Base-by-base conservation (phyloP, 441 rosid genomes). In the Gossypium davidsonii region DNA sequence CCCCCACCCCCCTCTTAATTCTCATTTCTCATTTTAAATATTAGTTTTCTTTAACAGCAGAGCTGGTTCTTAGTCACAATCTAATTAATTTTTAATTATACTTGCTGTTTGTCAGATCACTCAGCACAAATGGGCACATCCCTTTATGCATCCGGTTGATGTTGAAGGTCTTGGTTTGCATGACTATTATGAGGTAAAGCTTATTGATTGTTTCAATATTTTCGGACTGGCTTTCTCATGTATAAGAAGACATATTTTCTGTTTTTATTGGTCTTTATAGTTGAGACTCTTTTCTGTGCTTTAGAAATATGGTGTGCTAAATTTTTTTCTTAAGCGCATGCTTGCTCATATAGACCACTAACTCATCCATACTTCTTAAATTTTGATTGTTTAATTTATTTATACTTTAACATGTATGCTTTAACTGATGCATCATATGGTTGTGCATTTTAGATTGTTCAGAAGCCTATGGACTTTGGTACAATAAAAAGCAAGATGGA, bases 391-490 rank as follows among this genome's bases (percentile, higher is more conserved):
- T 70, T 21, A 17, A 48, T 65, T 69, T 26, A 26, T 64, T 51
- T 10, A 23, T 25, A 70, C n/a, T 25, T 57, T 68, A 65, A 15
- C 55, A 58, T 26, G 52, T 60, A 21, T 75, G 67, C 42, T 72
- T 25, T 62, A 39, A 55, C 48, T 75, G 10, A 79, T 34, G 57
- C 48, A 28, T 65, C 10, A 8, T 65, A 49, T 31, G 49, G 11
- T 77, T 80, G 79, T 71, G 15, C 39, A 42, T 70, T 17, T 74
- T 83, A 93, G 98, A 83, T 96, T 78, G 94, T 96, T 79, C 92
- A 96, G 75, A 96, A 89, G 86, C 99, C 99, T 65, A 96, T 96
- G 99, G 99, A 96, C 76, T 89, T 96, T 70, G 81, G 97, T 75
- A 93, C 98, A 2, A 90, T 96, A 55, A 91, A 84, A 79, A 89